Conservation (phyloP, 305 asterid genomes). For the Fraxinus sp. region DNA sequence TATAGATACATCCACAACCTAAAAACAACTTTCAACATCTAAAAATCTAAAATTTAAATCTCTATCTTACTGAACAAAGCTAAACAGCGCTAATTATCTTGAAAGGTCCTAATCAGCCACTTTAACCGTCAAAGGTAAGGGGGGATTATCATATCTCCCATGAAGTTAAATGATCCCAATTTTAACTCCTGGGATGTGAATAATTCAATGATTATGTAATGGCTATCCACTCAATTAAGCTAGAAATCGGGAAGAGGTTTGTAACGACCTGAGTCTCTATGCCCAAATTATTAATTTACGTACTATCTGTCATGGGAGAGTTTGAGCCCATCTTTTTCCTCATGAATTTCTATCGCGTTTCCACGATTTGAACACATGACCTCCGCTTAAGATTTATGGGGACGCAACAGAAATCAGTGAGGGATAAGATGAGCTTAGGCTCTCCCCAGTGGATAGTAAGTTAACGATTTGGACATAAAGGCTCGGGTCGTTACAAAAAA, state of each 20-base stretch:
- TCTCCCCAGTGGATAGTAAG: too few relatives aligned
- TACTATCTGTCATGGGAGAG: too few relatives aligned
- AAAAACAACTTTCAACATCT: not conserved
- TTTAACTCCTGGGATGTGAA: not conserved
- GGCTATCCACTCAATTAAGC: not conserved
- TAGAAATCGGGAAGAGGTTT: not conserved
- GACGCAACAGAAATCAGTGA: too few relatives aligned
- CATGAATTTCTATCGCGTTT: too few relatives aligned
- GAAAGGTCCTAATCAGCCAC: not conserved
- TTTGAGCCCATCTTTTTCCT: too few relatives aligned
- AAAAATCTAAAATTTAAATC: not conserved
- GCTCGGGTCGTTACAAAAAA: too few relatives aligned
- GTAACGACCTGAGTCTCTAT: too few relatives aligned
- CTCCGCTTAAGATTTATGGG: too few relatives aligned
- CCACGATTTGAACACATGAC: too few relatives aligned
- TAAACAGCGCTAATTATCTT: not conserved
- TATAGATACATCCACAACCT: not conserved
- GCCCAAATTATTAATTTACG: too few relatives aligned
- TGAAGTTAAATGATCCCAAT: not conserved
- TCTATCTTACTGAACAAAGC: not conserved
- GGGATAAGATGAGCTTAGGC: too few relatives aligned
- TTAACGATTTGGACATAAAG: too few relatives aligned
- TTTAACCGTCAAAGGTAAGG: not conserved
- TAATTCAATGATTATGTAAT: not conserved
- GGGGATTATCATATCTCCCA: not conserved